These are phyloP conservation scores for Leavenworthia alabamica DNA, from an alignment of 345 rosid genomes.

Conservation along the genomic window DNA sequence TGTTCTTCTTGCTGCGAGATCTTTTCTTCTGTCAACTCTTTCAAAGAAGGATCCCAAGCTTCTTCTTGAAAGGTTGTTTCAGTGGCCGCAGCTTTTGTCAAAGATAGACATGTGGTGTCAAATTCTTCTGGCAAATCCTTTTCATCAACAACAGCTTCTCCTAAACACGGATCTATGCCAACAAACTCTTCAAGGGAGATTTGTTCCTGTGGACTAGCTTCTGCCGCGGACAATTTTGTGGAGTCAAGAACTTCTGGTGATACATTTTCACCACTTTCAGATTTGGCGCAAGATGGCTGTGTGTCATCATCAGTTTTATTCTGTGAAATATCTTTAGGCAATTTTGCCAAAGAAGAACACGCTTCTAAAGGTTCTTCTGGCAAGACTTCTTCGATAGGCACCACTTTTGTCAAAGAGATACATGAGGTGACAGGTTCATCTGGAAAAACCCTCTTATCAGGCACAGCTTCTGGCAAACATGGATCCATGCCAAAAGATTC, in stretches of 20 bases:
- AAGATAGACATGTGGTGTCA: constrained; percentile 8
- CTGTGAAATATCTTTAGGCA: not conserved
- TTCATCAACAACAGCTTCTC: not conserved
- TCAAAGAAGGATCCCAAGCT: constrained; percentile 3
- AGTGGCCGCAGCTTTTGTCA: not conserved
- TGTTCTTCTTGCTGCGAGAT: not conserved
- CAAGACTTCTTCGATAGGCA: not conserved
- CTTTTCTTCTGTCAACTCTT: not conserved
- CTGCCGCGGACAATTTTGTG: not conserved
- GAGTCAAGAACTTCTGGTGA: constrained; percentile 14
- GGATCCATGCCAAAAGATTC: not conserved
- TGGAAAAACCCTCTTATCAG: constrained; percentile 1
- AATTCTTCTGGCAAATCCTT: constrained; percentile 8
- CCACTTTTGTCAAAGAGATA: not conserved
- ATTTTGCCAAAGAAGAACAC: constrained; percentile 1
- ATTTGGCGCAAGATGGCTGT: constrained; percentile 7
- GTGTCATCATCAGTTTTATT: constrained; percentile 7
- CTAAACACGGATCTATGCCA: constrained; percentile 9
- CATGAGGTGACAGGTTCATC: constrained; percentile 7
- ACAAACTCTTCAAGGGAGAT: constrained; percentile 3
- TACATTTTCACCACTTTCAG: not conserved
- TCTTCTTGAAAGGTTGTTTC: not conserved
- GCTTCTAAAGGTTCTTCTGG: constrained; percentile 3
- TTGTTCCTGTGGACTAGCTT: constrained; percentile 15
- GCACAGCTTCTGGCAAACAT: not conserved